phyloP scores from a whole-genome alignment of 352 stramenopile species.

The Peronospora farinosa region DNA sequence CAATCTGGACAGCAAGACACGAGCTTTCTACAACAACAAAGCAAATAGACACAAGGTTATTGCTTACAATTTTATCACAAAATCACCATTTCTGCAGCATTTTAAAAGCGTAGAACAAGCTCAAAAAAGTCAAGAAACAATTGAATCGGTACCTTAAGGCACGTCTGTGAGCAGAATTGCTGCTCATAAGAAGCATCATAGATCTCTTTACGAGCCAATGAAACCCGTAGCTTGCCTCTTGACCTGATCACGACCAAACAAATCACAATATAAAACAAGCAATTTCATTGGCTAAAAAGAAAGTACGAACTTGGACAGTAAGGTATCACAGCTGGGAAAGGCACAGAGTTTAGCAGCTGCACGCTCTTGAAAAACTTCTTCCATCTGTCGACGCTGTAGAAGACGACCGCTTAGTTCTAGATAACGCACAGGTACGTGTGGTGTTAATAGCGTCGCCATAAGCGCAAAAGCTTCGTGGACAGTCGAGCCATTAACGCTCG shows the following conservation, averaged over 20 bases:
- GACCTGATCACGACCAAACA: constrained; percentile 29
- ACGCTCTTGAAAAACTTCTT: constrained; percentile 80
- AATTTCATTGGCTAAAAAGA: constrained; percentile 14
- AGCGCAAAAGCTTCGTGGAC: constrained; percentile 74
- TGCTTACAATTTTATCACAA: background rate
- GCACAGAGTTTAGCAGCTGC: constrained; percentile 58
- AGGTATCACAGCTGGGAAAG: constrained; percentile 63
- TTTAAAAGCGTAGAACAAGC: background rate
- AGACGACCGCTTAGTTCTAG: constrained; percentile 60
- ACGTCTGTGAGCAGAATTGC: constrained; percentile 73
- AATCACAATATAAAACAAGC: background rate
- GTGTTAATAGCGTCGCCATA: constrained; percentile 72
- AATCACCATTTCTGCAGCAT: background rate
- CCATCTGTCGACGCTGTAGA: constrained; percentile 71
- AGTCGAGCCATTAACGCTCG: constrained; percentile 40
- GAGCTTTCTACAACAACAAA: constrained; percentile 52
- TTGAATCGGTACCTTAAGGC: constrained; percentile 40
- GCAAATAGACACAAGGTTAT: constrained; percentile 3
- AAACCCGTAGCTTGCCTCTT: constrained; percentile 63
- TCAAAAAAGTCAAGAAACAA: constrained; percentile 1
- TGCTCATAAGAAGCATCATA: constrained; percentile 76
- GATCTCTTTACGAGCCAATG: constrained; percentile 64
- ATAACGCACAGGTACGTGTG: constrained; percentile 54
- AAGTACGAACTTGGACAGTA: constrained; percentile 35
- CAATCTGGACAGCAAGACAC: constrained; percentile 52